Evolutionary conservation across 176 grass and related monocot genomes (phyloP).

Genomic region (Paspalum notatum): DNA sequence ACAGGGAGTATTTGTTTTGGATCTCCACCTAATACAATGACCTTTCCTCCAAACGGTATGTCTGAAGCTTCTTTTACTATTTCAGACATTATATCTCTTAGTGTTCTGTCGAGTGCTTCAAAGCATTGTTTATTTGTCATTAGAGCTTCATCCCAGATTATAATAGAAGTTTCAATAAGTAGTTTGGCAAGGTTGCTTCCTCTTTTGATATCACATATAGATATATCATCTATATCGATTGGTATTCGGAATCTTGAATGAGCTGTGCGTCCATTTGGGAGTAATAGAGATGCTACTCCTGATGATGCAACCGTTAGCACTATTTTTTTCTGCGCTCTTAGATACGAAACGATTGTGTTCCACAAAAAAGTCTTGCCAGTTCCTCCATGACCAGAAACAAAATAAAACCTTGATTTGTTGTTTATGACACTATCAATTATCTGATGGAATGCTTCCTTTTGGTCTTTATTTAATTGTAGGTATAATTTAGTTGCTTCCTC

Average conservation of each 20-base stretch:
- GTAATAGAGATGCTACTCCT: not conserved
- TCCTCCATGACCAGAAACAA: constrained; percentile 4
- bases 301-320: not conserved
- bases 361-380: constrained; percentile 17
- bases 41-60: not conserved
- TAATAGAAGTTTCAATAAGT: not conserved
- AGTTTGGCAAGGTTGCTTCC: not conserved
- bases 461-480: not conserved
- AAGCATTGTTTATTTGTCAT: constrained; percentile 25
- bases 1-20: constrained; percentile 6
- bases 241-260: constrained; percentile 33
- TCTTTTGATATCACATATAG: constrained; percentile 2
- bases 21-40: constrained; percentile 16
- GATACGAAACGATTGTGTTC: not conserved
- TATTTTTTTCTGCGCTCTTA: not conserved
- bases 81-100: not conserved
- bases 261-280: not conserved
- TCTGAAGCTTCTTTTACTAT: too few species aligned
- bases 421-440: not conserved
- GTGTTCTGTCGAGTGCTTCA: constrained; percentile 7
- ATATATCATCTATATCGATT: not conserved
- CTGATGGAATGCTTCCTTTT: not conserved
- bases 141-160: constrained; percentile 25
- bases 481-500: not conserved
- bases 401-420: not conserved